Evolutionary conservation across 2,329 filamentous ascomycete genomes (phyloP), one percentile per base, ranked within the genome.

Genomic region (Magnaporthiopsis incrustans): DNA sequence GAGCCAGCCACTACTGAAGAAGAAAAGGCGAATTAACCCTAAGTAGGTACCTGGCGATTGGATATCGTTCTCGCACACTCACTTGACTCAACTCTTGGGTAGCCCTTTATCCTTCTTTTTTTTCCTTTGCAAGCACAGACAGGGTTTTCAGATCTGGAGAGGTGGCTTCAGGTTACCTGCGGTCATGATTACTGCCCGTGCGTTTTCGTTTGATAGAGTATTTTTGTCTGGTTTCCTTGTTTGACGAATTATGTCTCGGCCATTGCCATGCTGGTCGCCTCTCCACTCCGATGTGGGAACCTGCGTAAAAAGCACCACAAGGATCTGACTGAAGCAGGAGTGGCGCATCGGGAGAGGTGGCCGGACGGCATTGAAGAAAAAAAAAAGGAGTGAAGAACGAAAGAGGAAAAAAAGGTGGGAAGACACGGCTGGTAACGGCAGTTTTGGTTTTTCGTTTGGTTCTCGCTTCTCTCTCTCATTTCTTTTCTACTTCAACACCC

Each of bases 1-100:
- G 64, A 64, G 25, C 64, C 64, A 18, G 57, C 27, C 22, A 44
- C 59, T 15, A 57, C 62, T 22, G 64, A 62, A 38, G 60, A 60
- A 57, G 64, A 53, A 4, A 50, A 53, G 32, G 53, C 53, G 57
- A 60, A 60, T 30, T 60, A 32, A 59, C 57, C 12, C 50, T 30
- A 30, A 30, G 27, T 30, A 30, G 30, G 30, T 30, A 30, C 33
- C 33, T 60, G 59, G 44, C 12, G 27, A 30, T 14, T 38, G 59
- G n/a, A n/a, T n/a, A 18, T 60, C 33, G 59, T 44, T 60, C 15
- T 27, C 33, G 7, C 26, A 10, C 59, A 18, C 30, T 26, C 32
- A 10, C 33, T 60, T 27, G 25, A 44, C 25, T 14, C 59, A 26
- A 8, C 7, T 26, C 26, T 7, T 10, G 33, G 35, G 25, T 26